Evolutionary conservation across 2,329 filamentous ascomycete genomes (phyloP), one percentile per base, ranked within the genome.

Genomic region (Penicillium psychrosexuale): DNA sequence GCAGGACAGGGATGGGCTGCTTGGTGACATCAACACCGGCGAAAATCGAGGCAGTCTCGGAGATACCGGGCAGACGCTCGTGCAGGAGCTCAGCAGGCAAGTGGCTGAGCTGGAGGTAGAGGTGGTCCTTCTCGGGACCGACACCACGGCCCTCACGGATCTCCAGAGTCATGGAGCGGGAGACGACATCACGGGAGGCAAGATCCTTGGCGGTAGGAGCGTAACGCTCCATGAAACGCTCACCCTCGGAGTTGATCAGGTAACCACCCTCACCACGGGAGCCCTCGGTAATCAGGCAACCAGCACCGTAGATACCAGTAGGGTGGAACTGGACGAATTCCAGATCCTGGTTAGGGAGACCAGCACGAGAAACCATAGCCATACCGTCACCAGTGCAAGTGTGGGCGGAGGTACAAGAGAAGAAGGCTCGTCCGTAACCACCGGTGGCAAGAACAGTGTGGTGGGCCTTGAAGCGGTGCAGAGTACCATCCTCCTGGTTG

Each of bases 251-350:
- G 85, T 99, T 99, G 65, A 97, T 84, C 48, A 99, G 85, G 76
- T 97, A 97, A 71, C 93, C 93, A 83, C 93, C 93, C 83, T 97
- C 94, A 81, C 94, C 94, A 83, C 94, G 91, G 66, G 93, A 91
- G 68, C 93, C 93, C 80, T 99, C 93, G 12, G 94, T 97, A 72
- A 99, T 99, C 83, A 99, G 81, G 78, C 93, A 96, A 64, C 93
- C 93, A 69, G 93, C 94, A 70, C 94, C 94, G 77, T 99, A 99
- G 79, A 99, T 97, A 85, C 93, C 93, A 64, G 93, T 97, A 53
- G 93, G 93, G 77, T 99, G 93, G 85, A 99, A 99, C 80, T 99
- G 93, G 61, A 99, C 94, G 78, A 99, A 99, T 77, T 99, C 94
- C 61, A 97, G 84, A 87, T 99, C 94, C 82, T 99, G 94, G 84